Percentiles rank a stretch among this genome's conserved stretches.
Conservation (phyloP, 1,284 basidiomycete species). For the Vanrija pseudolonga region DNA sequence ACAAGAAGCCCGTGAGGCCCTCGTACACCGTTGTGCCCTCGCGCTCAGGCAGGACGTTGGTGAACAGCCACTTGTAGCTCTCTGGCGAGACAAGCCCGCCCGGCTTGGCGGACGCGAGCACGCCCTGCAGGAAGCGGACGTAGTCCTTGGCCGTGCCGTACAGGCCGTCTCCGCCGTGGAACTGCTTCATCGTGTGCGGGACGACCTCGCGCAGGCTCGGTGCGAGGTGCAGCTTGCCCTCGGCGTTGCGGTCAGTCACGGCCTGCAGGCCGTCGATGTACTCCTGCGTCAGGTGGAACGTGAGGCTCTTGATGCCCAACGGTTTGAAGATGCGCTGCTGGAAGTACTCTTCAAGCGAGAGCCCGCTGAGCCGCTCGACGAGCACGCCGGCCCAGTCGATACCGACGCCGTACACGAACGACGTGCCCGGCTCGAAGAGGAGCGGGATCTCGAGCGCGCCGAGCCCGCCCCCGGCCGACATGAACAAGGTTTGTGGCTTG, state of each 20-base stretch:
- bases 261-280: slow-evolving; percentile 13
- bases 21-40: slow-evolving; percentile 8
- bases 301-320: slow-evolving; percentile 19
- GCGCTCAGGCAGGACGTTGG: slow-evolving; percentile 14
- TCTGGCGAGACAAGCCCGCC: slow-evolving; percentile 19
- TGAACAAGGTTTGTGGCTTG: not conserved
- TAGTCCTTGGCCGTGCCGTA: slow-evolving; percentile 35
- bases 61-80: slow-evolving; percentile 26
- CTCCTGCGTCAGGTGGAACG: slow-evolving; percentile 25
- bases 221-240: slow-evolving; percentile 10
- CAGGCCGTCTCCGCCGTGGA: slow-evolving; percentile 33
- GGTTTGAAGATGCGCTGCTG: slow-evolving; percentile 22
- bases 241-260: slow-evolving; percentile 15
- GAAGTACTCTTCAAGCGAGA: slow-evolving; percentile 16
- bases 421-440: slow-evolving; percentile 31
- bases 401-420: slow-evolving; percentile 24
- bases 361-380: slow-evolving; percentile 18
- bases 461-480: slow-evolving; percentile 14
- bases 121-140: slow-evolving; percentile 22
- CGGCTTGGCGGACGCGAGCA: slow-evolving; percentile 4
- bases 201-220: not conserved
- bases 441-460: slow-evolving; percentile 7
- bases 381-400: slow-evolving; percentile 30
- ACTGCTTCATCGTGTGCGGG: slow-evolving; percentile 6
- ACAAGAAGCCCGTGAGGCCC: slow-evolving; percentile 8